These are phyloP conservation scores for Monosporozyma servazzii DNA, from an alignment of 805 yeast species.

Conservation along the genomic window DNA sequence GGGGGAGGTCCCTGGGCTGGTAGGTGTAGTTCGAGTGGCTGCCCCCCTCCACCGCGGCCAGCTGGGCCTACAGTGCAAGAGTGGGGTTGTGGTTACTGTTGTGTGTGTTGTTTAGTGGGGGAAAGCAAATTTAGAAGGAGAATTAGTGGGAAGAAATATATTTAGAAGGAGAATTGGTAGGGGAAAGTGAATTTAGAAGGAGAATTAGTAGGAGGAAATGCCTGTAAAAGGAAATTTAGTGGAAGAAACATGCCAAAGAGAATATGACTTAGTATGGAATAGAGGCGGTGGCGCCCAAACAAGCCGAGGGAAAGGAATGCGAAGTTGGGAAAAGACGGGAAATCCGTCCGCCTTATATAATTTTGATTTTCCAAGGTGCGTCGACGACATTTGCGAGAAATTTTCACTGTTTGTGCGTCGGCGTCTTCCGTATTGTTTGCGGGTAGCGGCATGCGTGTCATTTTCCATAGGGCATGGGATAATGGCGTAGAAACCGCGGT, in stretches of 20 bases:
- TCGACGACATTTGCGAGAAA: background rate
- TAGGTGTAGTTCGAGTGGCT: too few species aligned
- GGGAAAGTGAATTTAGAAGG: too few species aligned
- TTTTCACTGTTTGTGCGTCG: background rate
- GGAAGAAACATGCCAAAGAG: too few species aligned
- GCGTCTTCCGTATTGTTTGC: background rate
- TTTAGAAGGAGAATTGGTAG: too few species aligned
- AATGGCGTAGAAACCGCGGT: too few species aligned
- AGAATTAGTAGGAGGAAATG: too few species aligned
- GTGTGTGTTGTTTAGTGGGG: background rate
- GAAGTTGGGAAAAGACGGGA: background rate
- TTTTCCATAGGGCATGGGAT: too few species aligned
- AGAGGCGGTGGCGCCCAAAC: too few species aligned
- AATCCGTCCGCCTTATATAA: background rate
- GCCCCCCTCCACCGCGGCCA: background rate
- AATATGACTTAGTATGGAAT: background rate
- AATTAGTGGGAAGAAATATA: background rate
- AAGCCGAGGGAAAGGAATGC: background rate
- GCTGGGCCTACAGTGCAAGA: background rate
- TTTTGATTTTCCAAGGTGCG: background rate
- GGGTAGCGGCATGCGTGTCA: too few species aligned
- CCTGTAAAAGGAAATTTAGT: too few species aligned
- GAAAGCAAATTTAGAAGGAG: background rate
- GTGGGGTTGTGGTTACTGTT: background rate
- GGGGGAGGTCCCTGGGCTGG: too few species aligned